Evolutionary conservation across 345 rosid species (phyloP).

Genomic region (Arabidopsis arenosa): DNA sequence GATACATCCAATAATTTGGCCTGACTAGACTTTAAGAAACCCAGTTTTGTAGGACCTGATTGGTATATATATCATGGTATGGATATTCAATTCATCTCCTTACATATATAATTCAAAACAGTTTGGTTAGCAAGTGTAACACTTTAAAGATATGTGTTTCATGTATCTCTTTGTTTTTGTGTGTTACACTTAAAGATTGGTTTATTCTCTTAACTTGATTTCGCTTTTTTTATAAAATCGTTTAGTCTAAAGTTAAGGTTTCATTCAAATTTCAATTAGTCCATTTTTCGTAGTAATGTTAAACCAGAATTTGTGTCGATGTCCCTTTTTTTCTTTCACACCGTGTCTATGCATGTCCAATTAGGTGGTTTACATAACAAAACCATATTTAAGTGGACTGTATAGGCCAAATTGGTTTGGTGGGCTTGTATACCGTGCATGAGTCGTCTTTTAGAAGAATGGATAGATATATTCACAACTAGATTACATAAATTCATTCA

Average conservation of each 20-base stretch:
- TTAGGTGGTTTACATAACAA: not conserved
- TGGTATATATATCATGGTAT: not conserved
- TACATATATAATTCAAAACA: not conserved
- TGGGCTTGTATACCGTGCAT: slow-evolving; percentile 13
- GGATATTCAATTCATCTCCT: not conserved
- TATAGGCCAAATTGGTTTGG: not conserved
- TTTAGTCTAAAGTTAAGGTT: not conserved
- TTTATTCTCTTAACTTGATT: too few relatives aligned
- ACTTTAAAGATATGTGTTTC: not conserved
- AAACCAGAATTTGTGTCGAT: not conserved
- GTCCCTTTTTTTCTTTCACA: too few relatives aligned
- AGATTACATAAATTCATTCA: not conserved
- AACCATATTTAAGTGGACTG: not conserved
- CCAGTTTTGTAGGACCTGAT: not conserved
- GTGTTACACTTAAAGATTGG: too few relatives aligned
- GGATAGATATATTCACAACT: not conserved
- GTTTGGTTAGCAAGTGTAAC: not conserved
- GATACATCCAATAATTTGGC: not conserved
- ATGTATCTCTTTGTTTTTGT: not conserved
- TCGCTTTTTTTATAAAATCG: too few relatives aligned
- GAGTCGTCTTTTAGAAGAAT: not conserved
- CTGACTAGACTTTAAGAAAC: not conserved
- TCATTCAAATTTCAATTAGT: not conserved
- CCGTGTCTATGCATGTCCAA: not conserved
- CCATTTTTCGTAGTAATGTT: not conserved